phyloP scores from a whole-genome alignment of 805 yeast species.

The Wickerhamiella alocasiicola region DNA sequence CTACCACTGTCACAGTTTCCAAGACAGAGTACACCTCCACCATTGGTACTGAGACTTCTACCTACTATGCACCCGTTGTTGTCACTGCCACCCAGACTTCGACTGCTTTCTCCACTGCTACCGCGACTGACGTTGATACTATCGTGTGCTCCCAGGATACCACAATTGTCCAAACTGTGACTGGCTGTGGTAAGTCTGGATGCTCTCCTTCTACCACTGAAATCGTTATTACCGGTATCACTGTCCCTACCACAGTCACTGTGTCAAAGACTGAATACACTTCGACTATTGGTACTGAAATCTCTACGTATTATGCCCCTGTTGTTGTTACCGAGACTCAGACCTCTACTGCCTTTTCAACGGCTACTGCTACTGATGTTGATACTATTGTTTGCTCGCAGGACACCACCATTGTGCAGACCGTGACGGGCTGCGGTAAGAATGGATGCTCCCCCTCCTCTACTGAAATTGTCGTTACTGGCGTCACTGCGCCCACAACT shows the following conservation, averaged over 20 bases:
- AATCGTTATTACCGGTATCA: conserved; percentile 5
- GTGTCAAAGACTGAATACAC: conserved; percentile 3
- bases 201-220: conserved; percentile 9
- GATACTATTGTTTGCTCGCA: conserved; percentile 7
- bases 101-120: conserved; percentile 4
- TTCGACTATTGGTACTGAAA: background rate
- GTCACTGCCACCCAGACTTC: conserved; percentile 9
- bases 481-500: conserved; percentile 9
- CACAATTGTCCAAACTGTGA: conserved; percentile 7
- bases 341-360: conserved; percentile 3
- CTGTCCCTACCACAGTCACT: conserved; percentile 8
- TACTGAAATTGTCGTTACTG: conserved; percentile 6
- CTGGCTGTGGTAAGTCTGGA: conserved; percentile 3
- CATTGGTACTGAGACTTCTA: conserved; percentile 6
- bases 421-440: conserved; percentile 7
- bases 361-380: conserved; percentile 6
- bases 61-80: conserved; percentile 9
- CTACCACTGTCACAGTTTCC: conserved; percentile 6
- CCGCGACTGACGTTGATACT: conserved; percentile 7
- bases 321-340: conserved; percentile 8
- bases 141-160: conserved; percentile 8
- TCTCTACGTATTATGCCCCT: conserved; percentile 7
- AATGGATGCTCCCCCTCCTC: conserved; percentile 5
- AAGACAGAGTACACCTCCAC: conserved; percentile 7
- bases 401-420: conserved; percentile 9